phyloP scores from a whole-genome alignment of 2,329 filamentous ascomycete species.

The Diaporthe nobilis region DNA sequence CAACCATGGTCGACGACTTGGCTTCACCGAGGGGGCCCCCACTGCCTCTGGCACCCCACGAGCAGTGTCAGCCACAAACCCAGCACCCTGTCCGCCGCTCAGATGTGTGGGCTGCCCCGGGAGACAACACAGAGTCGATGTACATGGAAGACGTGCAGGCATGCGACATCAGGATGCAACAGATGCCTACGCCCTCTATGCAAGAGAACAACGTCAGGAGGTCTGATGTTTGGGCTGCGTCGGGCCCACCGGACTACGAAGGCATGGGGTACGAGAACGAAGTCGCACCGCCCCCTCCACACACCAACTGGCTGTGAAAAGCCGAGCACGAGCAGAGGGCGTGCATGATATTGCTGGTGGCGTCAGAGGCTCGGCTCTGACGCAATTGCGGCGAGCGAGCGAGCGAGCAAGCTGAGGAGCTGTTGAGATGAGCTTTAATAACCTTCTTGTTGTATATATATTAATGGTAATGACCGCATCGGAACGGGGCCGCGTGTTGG shows the following conservation, averaged over 20 bases:
- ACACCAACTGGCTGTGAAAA: slow-evolving; percentile 36
- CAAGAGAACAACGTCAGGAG: slow-evolving; percentile 20
- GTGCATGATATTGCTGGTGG: neutral
- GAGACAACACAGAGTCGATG: slow-evolving; percentile 37
- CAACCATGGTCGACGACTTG: slow-evolving; percentile 41
- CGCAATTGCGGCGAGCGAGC: neutral
- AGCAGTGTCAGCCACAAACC: slow-evolving; percentile 32
- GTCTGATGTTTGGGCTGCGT: slow-evolving; percentile 38
- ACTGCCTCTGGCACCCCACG: slow-evolving; percentile 38
- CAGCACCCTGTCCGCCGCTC: slow-evolving; percentile 32
- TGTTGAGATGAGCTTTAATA: slow-evolving; percentile 29
- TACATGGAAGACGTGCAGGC: slow-evolving; percentile 40
- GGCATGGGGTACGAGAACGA: slow-evolving; percentile 41
- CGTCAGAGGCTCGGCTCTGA: neutral
- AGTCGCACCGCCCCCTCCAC: slow-evolving; percentile 37
- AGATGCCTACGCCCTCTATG: slow-evolving; percentile 23
- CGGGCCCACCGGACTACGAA: slow-evolving; percentile 37
- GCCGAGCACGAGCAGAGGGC: neutral
- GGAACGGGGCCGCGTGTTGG: slow-evolving; percentile 25
- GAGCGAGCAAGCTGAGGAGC: neutral
- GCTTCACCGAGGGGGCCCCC: slow-evolving; percentile 35
- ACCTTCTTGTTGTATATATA: slow-evolving; percentile 28
- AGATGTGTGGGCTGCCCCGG: slow-evolving; percentile 37
- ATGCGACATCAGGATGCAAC: slow-evolving; percentile 34
- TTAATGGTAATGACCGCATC: slow-evolving; percentile 38